Evolutionary conservation across 2,329 filamentous ascomycete genomes (phyloP).

Genomic region (Calonectria honghensis): DNA sequence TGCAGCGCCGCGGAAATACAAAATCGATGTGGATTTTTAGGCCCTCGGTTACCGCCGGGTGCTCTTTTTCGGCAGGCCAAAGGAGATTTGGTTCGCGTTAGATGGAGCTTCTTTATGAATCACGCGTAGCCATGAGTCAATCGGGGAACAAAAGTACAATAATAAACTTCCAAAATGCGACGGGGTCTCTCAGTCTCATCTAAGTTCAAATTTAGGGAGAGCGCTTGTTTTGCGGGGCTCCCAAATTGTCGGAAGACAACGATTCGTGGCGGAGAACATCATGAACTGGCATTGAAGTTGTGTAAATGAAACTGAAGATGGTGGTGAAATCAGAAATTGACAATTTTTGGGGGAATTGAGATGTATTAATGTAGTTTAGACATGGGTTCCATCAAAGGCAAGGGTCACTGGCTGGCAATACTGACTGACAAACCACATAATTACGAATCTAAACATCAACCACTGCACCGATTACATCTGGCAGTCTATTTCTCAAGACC

Average conservation of each 20-base stretch:
- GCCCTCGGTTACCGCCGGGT: not conserved
- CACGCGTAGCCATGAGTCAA: not conserved
- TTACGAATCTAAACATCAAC: not conserved
- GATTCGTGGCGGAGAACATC: not conserved
- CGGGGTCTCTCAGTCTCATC: not conserved
- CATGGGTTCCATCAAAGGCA: not conserved
- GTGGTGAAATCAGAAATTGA: not conserved
- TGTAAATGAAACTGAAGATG: not conserved
- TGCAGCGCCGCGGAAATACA: not conserved
- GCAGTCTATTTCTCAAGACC: not conserved
- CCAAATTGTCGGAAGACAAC: not conserved
- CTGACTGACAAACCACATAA: constrained; percentile 6
- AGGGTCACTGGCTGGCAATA: not conserved
- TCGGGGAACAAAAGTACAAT: not conserved
- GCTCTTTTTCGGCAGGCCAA: not conserved
- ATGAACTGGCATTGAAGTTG: too few species aligned
- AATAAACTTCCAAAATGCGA: not conserved
- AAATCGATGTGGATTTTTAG: not conserved
- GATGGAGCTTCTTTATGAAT: too few species aligned
- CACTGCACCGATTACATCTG: not conserved
- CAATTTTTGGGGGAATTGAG: not conserved
- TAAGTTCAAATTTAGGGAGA: not conserved
- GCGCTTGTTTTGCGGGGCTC: not conserved
- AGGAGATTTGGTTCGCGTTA: not conserved
- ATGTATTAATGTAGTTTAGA: not conserved